These are phyloP conservation scores for Raphanus sativus DNA, from an alignment of 345 rosid genomes.

Conservation along the genomic window DNA sequence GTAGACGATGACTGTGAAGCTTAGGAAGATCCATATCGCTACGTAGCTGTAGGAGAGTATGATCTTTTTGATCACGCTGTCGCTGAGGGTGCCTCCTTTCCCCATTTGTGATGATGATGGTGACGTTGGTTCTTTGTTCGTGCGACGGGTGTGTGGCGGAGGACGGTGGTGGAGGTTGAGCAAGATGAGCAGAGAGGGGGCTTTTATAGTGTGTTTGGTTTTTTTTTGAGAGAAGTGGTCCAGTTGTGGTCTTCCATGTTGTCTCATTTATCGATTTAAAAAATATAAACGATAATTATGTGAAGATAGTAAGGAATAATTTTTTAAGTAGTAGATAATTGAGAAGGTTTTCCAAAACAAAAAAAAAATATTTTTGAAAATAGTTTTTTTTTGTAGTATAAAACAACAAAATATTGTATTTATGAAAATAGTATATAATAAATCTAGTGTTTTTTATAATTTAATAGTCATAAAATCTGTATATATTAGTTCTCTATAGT, in stretches of 20 bases:
- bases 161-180: slow-evolving; percentile 22
- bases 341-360: slow-evolving; percentile 5
- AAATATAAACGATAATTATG: slow-evolving; percentile 21
- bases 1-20: slow-evolving; percentile 97
- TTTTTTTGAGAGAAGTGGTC: slow-evolving; percentile 3
- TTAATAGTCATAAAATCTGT: background rate
- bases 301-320: slow-evolving; percentile 8
- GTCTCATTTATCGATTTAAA: background rate
- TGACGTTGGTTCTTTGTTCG: background rate
- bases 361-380: background rate
- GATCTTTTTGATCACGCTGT: slow-evolving; percentile 77
- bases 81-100: slow-evolving; percentile 85
- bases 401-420: background rate
- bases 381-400: background rate
- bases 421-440: background rate
- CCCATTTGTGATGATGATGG: slow-evolving; percentile 50
- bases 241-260: slow-evolving; percentile 32
- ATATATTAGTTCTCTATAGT: background rate
- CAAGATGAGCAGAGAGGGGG: background rate
- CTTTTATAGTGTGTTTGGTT: background rate
- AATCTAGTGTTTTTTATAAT: background rate
- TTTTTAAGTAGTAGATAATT: background rate
- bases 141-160: slow-evolving; percentile 7
- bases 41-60: slow-evolving; percentile 91
- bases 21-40: slow-evolving; percentile 93